phyloP scores from a whole-genome alignment of 768 basidiomycete genomes.

The Pilatotrama ljubarskyi region DNA sequence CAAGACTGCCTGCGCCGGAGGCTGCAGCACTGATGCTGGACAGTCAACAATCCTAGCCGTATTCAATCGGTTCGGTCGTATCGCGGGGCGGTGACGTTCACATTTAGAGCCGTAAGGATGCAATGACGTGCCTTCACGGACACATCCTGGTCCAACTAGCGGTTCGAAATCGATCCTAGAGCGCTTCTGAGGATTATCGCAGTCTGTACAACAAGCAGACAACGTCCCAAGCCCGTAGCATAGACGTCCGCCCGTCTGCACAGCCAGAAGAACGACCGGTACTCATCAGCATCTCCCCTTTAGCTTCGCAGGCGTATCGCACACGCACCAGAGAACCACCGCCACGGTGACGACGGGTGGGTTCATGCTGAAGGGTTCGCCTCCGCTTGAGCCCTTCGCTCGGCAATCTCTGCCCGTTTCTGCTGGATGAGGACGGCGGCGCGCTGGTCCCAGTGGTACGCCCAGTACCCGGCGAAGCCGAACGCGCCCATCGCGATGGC shows the following conservation, averaged over 20 bases:
- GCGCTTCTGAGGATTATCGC: background rate
- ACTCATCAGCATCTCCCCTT: background rate
- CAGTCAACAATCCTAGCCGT: too few species aligned
- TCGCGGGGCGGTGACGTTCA: too few species aligned
- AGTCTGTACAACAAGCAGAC: background rate
- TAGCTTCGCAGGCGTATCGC: background rate
- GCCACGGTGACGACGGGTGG: conserved; percentile 24
- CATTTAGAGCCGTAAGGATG: too few species aligned
- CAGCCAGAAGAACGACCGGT: background rate
- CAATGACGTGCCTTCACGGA: too few species aligned
- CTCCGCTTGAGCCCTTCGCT: conserved; percentile 40
- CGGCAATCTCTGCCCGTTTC: conserved; percentile 61
- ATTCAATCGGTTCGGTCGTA: too few species aligned
- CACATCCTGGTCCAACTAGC: background rate
- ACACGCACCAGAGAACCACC: conserved; percentile 4
- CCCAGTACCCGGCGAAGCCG: conserved; percentile 76
- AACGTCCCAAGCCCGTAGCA: too few species aligned
- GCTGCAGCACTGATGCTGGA: too few species aligned
- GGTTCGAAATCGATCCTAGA: background rate
- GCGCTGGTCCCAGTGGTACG: conserved; percentile 64
- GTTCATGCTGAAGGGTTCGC: conserved; percentile 19
- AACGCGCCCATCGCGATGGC: conserved; percentile 67
- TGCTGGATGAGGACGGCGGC: conserved; percentile 59
- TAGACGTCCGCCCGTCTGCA: background rate
- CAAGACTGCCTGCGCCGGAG: too few species aligned